Evolutionary conservation across 192 early-diverging fungal species (phyloP), one percentile per base, ranked within the genome.

Genomic region (Podila clonocystis): DNA sequence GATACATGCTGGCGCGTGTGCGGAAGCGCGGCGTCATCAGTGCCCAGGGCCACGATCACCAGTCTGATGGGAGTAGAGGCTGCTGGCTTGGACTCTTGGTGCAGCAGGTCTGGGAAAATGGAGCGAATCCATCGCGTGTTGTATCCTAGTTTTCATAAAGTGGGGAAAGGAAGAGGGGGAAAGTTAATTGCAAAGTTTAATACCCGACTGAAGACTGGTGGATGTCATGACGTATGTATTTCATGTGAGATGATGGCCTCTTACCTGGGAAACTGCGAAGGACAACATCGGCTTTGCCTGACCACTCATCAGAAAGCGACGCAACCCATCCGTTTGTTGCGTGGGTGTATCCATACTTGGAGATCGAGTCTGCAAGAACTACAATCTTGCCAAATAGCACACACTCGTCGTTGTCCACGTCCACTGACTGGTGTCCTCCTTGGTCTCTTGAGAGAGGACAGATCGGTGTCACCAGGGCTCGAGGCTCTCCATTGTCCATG

Each of bases 41-140:
- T 90, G 34, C 96, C 96, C 48, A 95, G 88, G 59, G 93, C 93
- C n/a, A 97, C 69, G 9, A 87, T 83, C 69, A 95, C 83, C 9
- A 95, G 82, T 28, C 75, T 76, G 29, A 92, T 75, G 11, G 84
- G 60, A 4, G 86, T 64, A 13, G 38, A 74, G 8, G 84, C 22
- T 50, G 29, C 7, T 13, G 65, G 13, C 11, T 63, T 48, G 50
- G 70, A 68, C 5, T 80, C 77, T 61, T 80, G 77, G n/a, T 68
- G 87, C 0, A 95, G 77, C 3, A 94, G 70, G n/a, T 84, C 74
- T 1, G 69, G 73, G 2, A 92, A 85, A 12, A 95, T 62, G 12
- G 86, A 72, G 17, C 84, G 83, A 19, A 87, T 85, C 73, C 85
- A 82, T 50, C 86, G 87, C 0, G 94, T 93, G 73, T 92, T 95